Evolutionary conservation across 306 rosid species (phyloP).

Genomic region (Vigna reflexopilosa): DNA sequence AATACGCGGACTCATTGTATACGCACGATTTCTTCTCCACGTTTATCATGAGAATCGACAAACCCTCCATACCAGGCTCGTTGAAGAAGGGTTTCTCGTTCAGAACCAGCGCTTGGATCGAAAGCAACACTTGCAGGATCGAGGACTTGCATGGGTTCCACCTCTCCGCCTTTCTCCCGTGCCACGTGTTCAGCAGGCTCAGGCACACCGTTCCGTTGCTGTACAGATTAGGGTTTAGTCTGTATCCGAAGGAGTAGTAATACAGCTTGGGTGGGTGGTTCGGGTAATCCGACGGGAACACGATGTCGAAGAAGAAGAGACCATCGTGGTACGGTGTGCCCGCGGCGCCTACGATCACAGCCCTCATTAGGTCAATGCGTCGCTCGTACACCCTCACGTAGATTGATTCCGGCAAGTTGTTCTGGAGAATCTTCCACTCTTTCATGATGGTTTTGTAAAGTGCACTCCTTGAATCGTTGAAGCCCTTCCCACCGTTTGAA

Average conservation of each 20-base stretch:
- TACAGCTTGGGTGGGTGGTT: slow-evolving; percentile 42
- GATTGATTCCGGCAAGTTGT: slow-evolving; percentile 59
- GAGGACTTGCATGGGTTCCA: slow-evolving; percentile 62
- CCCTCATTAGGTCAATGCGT: slow-evolving; percentile 55
- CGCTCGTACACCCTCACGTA: slow-evolving; percentile 57
- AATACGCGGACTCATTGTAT: slow-evolving; percentile 49
- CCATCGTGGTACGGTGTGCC: slow-evolving; percentile 77
- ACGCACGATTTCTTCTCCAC: slow-evolving; percentile 19
- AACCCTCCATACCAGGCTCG: slow-evolving; percentile 42
- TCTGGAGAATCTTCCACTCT: slow-evolving; percentile 63
- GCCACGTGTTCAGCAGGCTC: slow-evolving; percentile 67
- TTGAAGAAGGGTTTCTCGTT: slow-evolving; percentile 63
- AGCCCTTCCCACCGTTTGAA: neutral
- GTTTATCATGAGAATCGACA: no score
- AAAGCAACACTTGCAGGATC: slow-evolving; percentile 57
- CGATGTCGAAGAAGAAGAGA: slow-evolving; percentile 64
- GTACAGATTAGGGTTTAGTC: slow-evolving; percentile 58
- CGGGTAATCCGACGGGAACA: slow-evolving; percentile 54
- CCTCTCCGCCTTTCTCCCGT: slow-evolving; percentile 25
- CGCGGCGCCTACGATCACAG: slow-evolving; percentile 54
- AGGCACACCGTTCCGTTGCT: slow-evolving; percentile 48
- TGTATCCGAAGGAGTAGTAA: slow-evolving; percentile 51
- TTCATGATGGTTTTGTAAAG: slow-evolving; percentile 40
- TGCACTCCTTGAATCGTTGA: neutral
- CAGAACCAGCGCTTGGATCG: slow-evolving; percentile 68